Evolutionary conservation across 352 stramenopile species (phyloP).

Genomic region (Blastocystis sp.): DNA sequence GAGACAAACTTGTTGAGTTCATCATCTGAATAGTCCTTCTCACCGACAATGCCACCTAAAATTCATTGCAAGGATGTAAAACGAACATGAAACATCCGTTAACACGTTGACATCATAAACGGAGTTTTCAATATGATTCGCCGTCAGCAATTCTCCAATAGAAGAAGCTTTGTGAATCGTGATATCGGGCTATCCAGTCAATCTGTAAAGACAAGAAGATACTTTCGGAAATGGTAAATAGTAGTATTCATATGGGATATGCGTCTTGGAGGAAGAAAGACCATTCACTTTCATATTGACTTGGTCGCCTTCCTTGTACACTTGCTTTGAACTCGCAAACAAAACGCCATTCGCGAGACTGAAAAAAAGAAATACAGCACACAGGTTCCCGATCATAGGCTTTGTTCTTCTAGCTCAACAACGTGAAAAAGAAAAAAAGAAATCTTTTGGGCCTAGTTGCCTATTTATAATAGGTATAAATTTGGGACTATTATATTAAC

Average conservation of each 20-base stretch:
- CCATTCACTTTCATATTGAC: slow-evolving; percentile 89
- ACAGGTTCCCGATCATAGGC: background rate
- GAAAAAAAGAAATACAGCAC: slow-evolving; percentile 45
- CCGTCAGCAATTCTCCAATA: slow-evolving; percentile 95
- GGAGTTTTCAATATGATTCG: slow-evolving; percentile 97
- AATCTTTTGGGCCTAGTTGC: too few relatives aligned
- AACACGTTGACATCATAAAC: slow-evolving; percentile 80
- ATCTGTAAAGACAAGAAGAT: background rate
- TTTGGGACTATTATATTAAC: too few relatives aligned
- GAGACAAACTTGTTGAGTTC: slow-evolving; percentile 84
- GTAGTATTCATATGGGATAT: slow-evolving; percentile 95
- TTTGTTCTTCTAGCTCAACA: background rate
- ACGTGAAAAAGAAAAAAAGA: too few relatives aligned
- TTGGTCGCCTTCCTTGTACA: slow-evolving; percentile 80
- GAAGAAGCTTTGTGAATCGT: slow-evolving; percentile 96
- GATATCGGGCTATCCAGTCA: slow-evolving; percentile 74
- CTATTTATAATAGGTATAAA: too few relatives aligned
- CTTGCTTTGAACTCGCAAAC: background rate
- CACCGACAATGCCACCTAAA: slow-evolving; percentile 55
- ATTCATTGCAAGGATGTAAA: slow-evolving; percentile 28
- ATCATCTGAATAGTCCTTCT: slow-evolving; percentile 68
- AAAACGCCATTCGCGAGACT: background rate
- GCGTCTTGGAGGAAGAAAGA: slow-evolving; percentile 87
- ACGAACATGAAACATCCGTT: slow-evolving; percentile 64
- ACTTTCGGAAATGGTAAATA: slow-evolving; percentile 89